These are phyloP conservation scores for Trichoderma oligosporum DNA, from an alignment of 2,329 filamentous ascomycete genomes.

Conservation along the genomic window DNA sequence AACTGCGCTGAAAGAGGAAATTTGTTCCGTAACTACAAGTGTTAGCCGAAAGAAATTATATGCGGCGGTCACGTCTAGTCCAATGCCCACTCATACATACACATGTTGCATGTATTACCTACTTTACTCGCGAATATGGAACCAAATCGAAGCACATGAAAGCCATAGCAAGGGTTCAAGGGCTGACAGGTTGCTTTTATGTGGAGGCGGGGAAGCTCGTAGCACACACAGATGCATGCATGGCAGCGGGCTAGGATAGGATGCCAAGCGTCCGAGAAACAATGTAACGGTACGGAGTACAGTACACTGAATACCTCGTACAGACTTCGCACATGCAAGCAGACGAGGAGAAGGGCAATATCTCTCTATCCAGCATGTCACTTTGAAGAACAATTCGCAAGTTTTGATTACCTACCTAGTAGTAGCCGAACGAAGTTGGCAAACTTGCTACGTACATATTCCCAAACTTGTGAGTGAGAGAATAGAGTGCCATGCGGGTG, in stretches of 20 bases:
- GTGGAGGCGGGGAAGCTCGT: conserved; percentile 9
- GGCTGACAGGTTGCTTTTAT: conserved; percentile 5
- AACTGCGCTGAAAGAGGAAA: neutral
- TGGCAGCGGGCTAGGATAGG: neutral
- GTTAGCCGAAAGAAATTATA: too few species aligned
- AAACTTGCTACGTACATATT: too few species aligned
- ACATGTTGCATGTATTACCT: neutral
- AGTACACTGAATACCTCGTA: too few species aligned
- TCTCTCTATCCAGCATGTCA: too few species aligned
- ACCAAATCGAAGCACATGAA: neutral
- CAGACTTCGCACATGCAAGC: too few species aligned
- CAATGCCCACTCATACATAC: neutral
- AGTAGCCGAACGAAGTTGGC: too few species aligned
- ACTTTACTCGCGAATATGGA: neutral
- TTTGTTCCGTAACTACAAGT: neutral
- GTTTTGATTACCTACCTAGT: too few species aligned
- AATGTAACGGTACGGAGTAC: too few species aligned
- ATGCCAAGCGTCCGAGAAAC: neutral
- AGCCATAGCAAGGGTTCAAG: neutral
- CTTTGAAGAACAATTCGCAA: too few species aligned
- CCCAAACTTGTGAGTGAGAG: too few species aligned
- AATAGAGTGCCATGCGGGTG: neutral
- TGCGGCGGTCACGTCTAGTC: too few species aligned
- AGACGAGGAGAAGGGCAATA: too few species aligned
- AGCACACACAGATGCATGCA: conserved; percentile 8